A percentile compares a stretch with the other conserved stretches of the same genome.
Evolutionary conservation across 352 stramenopile species (phyloP).

Genomic region (Peronospora farinosa): DNA sequence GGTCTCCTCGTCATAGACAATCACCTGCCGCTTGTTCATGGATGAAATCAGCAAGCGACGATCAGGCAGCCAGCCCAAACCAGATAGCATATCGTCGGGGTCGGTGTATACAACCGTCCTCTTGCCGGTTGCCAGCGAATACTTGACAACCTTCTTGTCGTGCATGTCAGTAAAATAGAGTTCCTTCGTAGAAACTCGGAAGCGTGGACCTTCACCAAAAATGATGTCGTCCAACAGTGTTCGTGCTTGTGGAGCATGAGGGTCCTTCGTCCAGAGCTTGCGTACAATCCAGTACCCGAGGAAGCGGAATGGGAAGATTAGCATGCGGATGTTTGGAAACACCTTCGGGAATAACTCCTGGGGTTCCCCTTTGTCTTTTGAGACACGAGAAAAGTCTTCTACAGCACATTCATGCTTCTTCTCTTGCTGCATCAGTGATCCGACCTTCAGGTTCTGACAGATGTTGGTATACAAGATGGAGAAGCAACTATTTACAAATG

Average conservation of each 20-base stretch:
- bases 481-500: too few relatives aligned
- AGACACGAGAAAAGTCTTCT: neutral
- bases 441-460: conserved; percentile 1
- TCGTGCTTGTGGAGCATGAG: conserved; percentile 13
- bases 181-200: conserved; percentile 40
- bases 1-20: conserved; percentile 34
- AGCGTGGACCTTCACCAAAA: conserved; percentile 56
- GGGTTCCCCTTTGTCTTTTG: neutral
- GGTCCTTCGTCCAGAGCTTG: conserved; percentile 20
- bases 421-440: conserved; percentile 1
- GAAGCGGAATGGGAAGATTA: conserved; percentile 32
- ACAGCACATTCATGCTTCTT: conserved; percentile 1
- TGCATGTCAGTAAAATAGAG: conserved; percentile 70
- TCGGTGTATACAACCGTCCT: conserved; percentile 39
- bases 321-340: conserved; percentile 27
- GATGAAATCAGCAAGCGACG: conserved; percentile 51
- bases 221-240: conserved; percentile 29
- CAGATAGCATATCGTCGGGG: conserved; percentile 45
- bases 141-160: conserved; percentile 50
- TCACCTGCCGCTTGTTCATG: conserved; percentile 42
- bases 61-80: conserved; percentile 58
- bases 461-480: neutral
- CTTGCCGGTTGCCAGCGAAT: conserved; percentile 36
- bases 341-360: conserved; percentile 26
- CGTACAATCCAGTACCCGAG: conserved; percentile 29